phyloP scores from a whole-genome alignment of 2,329 filamentous ascomycete species.

The Rasamsonia emersonii region DNA sequence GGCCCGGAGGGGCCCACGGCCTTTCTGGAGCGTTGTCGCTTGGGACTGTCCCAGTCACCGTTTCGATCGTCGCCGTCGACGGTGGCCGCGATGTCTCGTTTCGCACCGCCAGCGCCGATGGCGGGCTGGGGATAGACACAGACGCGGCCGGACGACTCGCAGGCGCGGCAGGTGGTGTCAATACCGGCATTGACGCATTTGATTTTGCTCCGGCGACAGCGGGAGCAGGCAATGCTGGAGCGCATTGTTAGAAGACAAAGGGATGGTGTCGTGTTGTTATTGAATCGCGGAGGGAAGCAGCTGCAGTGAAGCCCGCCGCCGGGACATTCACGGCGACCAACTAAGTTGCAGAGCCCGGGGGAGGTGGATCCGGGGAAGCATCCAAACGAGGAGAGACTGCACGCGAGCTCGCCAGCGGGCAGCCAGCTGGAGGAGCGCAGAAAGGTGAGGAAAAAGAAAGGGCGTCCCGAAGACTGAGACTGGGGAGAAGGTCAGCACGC shows the following conservation, averaged over 20 bases:
- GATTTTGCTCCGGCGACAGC: conserved; percentile 72
- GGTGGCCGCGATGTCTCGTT: conserved; percentile 29
- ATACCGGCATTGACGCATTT: conserved; percentile 76
- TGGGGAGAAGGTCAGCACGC: neutral
- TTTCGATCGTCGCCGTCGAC: conserved; percentile 31
- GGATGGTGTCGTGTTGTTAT: conserved; percentile 5
- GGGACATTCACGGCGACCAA: conserved; percentile 8
- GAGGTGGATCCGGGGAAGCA: conserved; percentile 4
- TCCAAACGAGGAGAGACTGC: too few species aligned
- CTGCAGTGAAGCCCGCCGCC: neutral
- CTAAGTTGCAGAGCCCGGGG: neutral
- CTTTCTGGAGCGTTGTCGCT: conserved; percentile 33
- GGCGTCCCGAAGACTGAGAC: neutral
- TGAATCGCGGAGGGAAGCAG: conserved; percentile 5
- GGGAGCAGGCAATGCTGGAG: conserved; percentile 69
- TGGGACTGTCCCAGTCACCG: conserved; percentile 35
- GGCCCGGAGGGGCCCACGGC: conserved; percentile 19
- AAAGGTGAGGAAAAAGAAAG: too few species aligned
- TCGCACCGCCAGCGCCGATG: conserved; percentile 26
- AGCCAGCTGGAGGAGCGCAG: too few species aligned
- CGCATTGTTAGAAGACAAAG: conserved; percentile 49
- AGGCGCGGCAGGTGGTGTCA: conserved; percentile 63
- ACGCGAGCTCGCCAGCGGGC: too few species aligned
- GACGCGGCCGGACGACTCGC: conserved; percentile 60
- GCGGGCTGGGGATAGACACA: conserved; percentile 58